Base-by-base conservation (phyloP, 805 yeast genomes). In the Candida yuanshanica region DNA sequence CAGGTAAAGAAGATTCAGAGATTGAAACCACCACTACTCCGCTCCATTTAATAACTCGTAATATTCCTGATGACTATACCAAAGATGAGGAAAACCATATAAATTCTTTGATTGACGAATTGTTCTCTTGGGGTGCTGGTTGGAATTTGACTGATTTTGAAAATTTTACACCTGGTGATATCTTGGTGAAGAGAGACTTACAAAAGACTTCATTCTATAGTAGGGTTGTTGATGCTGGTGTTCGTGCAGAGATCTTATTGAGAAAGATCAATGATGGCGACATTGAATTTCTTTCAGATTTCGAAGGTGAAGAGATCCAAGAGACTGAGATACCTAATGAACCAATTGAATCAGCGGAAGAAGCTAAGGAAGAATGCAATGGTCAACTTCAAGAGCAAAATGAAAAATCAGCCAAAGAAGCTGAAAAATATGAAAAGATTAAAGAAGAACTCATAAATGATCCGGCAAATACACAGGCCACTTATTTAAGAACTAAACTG, bases 121-220 rank as follows among this genome's bases (percentile, higher is more conserved):
- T 90, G 44, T 81, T 90, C 49, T 79, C 85, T 55, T 83, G 79
- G 58, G 97, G 97, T 22, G 96, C 95, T 0, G 95, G 95, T 9
- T 90, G 97, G 97, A 81, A 83, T 60, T 69, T 85, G 51, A 66
- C 79, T 3, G 95, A 89, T 58, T 73, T 69, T 44, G 75, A 81
- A 39, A 70, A 77, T 49, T 80, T 81, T 46, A 86, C 96, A 0
- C 88, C 96, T 0, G 98, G 95, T 2, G 90, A 95, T 60, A 72
- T 89, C 7, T 68, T 90, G 20, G 61, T 72, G 27, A 74, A 78
- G 36, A 65, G 83, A 37, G 73, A 72, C 2, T 56, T 67, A 51
- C 59, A 52, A 52, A 62, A 54, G 1, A 58, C 67, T 6, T 63
- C 64, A 20, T 64, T 84, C 29, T 78, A 77, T 50, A 55, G 61